A percentile compares a stretch with the other conserved stretches of the same genome.
Conservation (phyloP, 306 rosid genomes). For the Glycine tomentella region DNA sequence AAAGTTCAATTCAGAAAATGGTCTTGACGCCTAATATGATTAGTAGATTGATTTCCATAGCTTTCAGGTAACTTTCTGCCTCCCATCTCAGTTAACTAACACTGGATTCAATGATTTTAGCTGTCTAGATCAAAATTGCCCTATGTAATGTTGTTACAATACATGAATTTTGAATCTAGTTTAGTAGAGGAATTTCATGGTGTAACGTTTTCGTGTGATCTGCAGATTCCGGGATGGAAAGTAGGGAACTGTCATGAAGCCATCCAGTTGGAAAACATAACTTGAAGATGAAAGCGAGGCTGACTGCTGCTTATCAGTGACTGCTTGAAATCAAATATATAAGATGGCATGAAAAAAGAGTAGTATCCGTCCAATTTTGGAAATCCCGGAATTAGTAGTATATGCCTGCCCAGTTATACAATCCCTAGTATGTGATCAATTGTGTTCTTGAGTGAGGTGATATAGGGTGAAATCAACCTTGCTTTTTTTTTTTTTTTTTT, state of each 20-base stretch:
- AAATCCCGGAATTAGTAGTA: conserved; percentile 54
- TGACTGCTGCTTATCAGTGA: neutral
- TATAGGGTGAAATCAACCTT: too few species aligned
- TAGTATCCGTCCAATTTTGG: conserved; percentile 58
- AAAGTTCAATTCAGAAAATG: conserved; percentile 31
- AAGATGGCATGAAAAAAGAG: conserved; percentile 45
- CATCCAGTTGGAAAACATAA: conserved; percentile 46
- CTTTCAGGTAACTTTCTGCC: conserved; percentile 48
- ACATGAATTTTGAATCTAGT: neutral
- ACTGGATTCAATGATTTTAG: neutral
- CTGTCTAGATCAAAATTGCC: neutral
- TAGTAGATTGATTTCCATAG: conserved; percentile 44
- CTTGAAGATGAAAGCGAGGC: conserved; percentile 35
- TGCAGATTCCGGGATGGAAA: conserved; percentile 37
- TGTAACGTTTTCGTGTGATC: neutral
- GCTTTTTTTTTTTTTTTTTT: too few species aligned
- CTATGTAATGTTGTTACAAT: neutral
- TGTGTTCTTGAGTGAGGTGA: conserved; percentile 21
- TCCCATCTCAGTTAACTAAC: neutral
- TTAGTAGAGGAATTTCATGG: neutral
- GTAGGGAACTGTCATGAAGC: conserved; percentile 41
- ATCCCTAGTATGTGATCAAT: conserved; percentile 45
- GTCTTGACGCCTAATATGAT: conserved; percentile 44
- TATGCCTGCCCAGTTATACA: conserved; percentile 41
- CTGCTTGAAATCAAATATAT: neutral